phyloP scores from a whole-genome alignment of 768 basidiomycete species.

The Suillus paluster region DNA sequence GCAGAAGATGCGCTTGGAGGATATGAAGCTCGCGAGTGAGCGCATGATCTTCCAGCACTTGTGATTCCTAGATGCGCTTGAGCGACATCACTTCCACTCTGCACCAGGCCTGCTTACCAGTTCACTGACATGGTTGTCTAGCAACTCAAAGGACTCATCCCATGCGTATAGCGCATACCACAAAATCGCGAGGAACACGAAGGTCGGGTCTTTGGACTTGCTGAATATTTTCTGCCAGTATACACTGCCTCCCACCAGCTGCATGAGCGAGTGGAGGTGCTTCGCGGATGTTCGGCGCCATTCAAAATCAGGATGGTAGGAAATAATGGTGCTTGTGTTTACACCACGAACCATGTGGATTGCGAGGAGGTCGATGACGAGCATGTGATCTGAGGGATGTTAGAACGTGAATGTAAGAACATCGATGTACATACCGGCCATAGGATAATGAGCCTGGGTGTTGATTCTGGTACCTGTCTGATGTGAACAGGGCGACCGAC shows the following conservation, averaged over 20 bases:
- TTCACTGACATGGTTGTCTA: constrained; percentile 53
- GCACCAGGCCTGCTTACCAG: constrained; percentile 42
- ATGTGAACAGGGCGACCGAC: background rate
- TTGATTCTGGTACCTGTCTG: constrained; percentile 42
- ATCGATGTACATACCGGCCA: constrained; percentile 31
- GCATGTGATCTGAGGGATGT: constrained; percentile 12
- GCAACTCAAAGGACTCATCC: constrained; percentile 59
- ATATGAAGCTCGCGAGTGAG: constrained; percentile 59
- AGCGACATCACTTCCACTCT: background rate
- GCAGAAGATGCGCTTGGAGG: constrained; percentile 60
- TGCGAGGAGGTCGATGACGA: constrained; percentile 52
- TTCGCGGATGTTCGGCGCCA: constrained; percentile 21
- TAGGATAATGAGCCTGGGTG: constrained; percentile 53
- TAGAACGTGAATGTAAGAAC: background rate
- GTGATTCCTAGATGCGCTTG: constrained; percentile 44
- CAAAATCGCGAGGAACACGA: constrained; percentile 53
- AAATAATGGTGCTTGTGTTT: constrained; percentile 26
- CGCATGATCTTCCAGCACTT: constrained; percentile 42
- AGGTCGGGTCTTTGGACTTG: constrained; percentile 51
- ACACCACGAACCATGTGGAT: constrained; percentile 52
- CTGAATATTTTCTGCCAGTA: constrained; percentile 34
- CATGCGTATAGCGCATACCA: constrained; percentile 68
- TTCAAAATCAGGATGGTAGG: constrained; percentile 33
- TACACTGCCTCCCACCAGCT: constrained; percentile 35
- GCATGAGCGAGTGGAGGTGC: constrained; percentile 32